A percentile compares a stretch with the other conserved stretches of the same genome.
Conservation (phyloP, 768 basidiomycete species). For the Postia placenta region DNA sequence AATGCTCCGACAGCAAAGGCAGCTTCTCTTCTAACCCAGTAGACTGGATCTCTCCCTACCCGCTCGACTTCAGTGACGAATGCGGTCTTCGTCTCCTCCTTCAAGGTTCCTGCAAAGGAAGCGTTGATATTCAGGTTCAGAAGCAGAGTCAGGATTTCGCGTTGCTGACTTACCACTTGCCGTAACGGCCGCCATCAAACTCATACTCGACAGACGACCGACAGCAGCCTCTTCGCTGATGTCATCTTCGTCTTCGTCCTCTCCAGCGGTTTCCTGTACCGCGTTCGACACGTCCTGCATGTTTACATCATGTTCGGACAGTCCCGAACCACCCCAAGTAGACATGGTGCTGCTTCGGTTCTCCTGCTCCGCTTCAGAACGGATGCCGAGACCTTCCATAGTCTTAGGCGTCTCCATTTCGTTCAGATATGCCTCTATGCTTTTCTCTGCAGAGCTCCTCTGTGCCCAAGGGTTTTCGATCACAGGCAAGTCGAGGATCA, state of each 20-base stretch:
- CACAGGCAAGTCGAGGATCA: too few species aligned
- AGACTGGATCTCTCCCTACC: conserved; percentile 56
- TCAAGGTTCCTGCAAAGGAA: conserved; percentile 41
- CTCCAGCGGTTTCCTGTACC: conserved; percentile 5
- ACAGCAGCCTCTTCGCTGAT: conserved; percentile 69
- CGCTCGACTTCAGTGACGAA: conserved; percentile 75
- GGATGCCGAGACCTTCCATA: not conserved
- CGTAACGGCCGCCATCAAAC: conserved; percentile 81
- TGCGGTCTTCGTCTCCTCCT: conserved; percentile 47
- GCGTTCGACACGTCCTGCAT: conserved; percentile 4
- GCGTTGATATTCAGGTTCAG: not conserved
- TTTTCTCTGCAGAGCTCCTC: too few species aligned
- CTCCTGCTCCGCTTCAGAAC: not conserved
- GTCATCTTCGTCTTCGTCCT: conserved; percentile 35
- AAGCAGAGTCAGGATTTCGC: not conserved
- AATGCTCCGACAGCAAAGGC: conserved; percentile 85
- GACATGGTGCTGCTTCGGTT: not conserved
- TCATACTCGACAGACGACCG: conserved; percentile 89
- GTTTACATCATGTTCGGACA: conserved; percentile 4
- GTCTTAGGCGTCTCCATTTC: too few species aligned
- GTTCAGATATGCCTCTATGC: too few species aligned
- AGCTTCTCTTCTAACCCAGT: conserved; percentile 81
- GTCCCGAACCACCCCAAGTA: conserved; percentile 1
- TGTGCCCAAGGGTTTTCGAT: too few species aligned
- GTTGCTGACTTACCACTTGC: conserved; percentile 54